Evolutionary conservation across 306 rosid species (phyloP).

Genomic region (Quercus agrifolia): DNA sequence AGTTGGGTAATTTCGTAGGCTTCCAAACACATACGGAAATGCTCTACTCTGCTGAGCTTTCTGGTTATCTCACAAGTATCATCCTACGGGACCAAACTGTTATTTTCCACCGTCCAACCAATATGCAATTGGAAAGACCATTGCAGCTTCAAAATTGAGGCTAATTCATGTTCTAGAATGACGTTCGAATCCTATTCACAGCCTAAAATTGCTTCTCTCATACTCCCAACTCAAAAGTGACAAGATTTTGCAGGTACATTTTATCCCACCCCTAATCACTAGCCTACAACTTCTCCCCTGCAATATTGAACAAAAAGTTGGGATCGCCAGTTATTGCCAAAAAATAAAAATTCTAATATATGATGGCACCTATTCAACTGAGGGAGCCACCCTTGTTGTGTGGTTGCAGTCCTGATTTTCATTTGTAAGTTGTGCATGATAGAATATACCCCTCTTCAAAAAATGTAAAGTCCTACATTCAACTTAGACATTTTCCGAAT

Average conservation of each 20-base stretch:
- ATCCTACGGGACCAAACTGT: neutral
- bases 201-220: too few species aligned
- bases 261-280: too few species aligned
- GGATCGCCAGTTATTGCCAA: too few species aligned
- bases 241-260: too few species aligned
- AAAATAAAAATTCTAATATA: neutral
- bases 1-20: too few species aligned
- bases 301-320: too few species aligned
- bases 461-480: neutral
- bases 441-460: neutral
- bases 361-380: neutral
- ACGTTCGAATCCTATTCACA: too few species aligned
- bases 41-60: neutral
- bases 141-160: neutral
- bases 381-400: neutral
- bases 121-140: neutral
- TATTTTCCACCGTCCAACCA: neutral
- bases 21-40: too few species aligned
- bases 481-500: neutral
- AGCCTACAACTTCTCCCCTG: too few species aligned
- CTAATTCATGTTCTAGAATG: neutral
- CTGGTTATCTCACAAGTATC: neutral
- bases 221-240: too few species aligned
- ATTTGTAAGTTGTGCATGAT: neutral
- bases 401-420: neutral